Evolutionary conservation across 2,329 filamentous ascomycete species (phyloP).

Genomic region (Claviceps sp.): DNA sequence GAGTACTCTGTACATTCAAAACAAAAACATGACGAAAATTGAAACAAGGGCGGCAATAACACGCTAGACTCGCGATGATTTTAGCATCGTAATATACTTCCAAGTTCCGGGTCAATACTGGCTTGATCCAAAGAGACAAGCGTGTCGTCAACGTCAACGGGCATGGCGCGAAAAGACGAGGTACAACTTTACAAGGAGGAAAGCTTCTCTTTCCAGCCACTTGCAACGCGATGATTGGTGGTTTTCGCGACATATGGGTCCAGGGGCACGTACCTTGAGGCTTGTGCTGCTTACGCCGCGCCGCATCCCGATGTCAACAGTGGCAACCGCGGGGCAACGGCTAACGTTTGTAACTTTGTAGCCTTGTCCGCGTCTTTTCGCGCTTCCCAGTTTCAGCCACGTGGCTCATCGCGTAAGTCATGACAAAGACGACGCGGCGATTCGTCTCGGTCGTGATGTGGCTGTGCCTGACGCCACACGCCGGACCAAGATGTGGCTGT

Average conservation of each 20-base stretch:
- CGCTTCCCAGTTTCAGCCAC: constrained; percentile 11
- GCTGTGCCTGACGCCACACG: background rate
- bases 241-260: constrained; percentile 4
- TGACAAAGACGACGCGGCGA: constrained; percentile 1
- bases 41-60: too few relatives aligned
- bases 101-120: background rate
- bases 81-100: background rate
- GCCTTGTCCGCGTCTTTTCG: background rate
- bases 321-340: constrained; percentile 45
- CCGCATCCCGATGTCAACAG: constrained; percentile 29
- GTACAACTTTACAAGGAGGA: background rate
- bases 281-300: background rate
- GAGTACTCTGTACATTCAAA: too few relatives aligned
- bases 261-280: constrained; percentile 10
- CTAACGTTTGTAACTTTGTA: background rate
- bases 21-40: too few relatives aligned
- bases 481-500: background rate
- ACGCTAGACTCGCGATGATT: background rate
- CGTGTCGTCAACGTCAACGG: constrained; percentile 1
- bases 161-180: background rate
- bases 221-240: constrained; percentile 11
- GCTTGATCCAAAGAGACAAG: background rate
- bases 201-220: constrained; percentile 6
- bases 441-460: constrained; percentile 5
- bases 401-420: constrained; percentile 15